phyloP scores from a whole-genome alignment of 768 basidiomycete genomes.

The Mycena albidolilacea region DNA sequence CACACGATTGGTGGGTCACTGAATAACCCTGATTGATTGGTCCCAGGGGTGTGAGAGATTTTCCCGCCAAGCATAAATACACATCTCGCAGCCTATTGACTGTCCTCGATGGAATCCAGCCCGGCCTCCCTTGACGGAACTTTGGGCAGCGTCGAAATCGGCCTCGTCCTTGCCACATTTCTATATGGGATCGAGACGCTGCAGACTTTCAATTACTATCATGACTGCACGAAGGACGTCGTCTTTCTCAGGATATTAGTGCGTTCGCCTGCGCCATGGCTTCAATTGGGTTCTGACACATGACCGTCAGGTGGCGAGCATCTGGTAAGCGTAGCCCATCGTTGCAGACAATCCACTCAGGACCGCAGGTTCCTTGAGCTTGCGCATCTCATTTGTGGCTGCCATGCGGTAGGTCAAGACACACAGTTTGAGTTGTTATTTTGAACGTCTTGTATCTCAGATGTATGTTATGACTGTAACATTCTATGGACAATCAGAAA shows the following conservation, averaged over 20 bases:
- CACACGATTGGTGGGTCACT: too few species aligned
- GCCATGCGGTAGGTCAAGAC: background rate
- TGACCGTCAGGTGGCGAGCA: background rate
- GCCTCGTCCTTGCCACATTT: background rate
- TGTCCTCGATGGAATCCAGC: constrained; percentile 12
- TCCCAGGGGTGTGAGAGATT: too few species aligned
- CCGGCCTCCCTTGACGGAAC: background rate
- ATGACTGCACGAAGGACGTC: background rate
- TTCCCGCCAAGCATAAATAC: too few species aligned
- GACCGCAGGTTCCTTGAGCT: constrained; percentile 12
- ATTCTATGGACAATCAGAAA: constrained; percentile 7
- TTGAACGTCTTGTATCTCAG: background rate
- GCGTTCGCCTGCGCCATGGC: background rate
- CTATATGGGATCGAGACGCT: constrained; percentile 10
- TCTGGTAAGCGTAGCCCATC: background rate
- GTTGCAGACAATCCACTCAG: too few species aligned
- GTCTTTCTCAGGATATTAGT: background rate
- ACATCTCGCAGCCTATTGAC: background rate
- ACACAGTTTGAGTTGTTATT: background rate
- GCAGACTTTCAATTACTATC: constrained; percentile 22
- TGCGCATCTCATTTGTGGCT: background rate
- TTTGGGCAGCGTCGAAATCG: background rate
- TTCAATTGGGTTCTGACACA: too few species aligned
- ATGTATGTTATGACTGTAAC: constrained; percentile 4
- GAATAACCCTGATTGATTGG: too few species aligned